A percentile compares a stretch with the other conserved stretches of the same genome.
Conservation (phyloP, 2,329 filamentous ascomycete genomes). For the Diaporthe sp. region DNA sequence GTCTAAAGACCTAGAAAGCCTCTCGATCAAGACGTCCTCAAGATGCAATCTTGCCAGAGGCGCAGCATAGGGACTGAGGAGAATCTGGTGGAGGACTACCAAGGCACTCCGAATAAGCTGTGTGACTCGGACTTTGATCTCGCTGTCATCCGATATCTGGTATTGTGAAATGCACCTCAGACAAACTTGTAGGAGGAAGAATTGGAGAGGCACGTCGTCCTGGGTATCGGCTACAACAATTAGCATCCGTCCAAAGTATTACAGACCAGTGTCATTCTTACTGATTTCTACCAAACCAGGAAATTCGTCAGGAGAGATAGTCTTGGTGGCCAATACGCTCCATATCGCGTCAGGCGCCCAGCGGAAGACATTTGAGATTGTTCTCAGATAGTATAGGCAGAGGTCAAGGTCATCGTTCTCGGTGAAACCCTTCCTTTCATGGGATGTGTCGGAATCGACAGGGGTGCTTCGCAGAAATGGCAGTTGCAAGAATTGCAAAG, state of each 20-base stretch:
- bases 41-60: slow-evolving; percentile 74
- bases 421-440: slow-evolving; percentile 55
- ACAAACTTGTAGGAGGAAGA: slow-evolving; percentile 77
- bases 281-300: slow-evolving; percentile 62
- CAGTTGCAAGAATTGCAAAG: slow-evolving; percentile 69
- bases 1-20: slow-evolving; percentile 72
- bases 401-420: slow-evolving; percentile 80
- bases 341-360: slow-evolving; percentile 79
- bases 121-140: slow-evolving; percentile 66
- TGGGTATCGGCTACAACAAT: slow-evolving; percentile 63
- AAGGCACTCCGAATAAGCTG: slow-evolving; percentile 80
- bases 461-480: slow-evolving; percentile 61
- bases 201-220: slow-evolving; percentile 73
- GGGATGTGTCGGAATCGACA: slow-evolving; percentile 46
- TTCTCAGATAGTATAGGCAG: slow-evolving; percentile 83
- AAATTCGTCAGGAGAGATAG: slow-evolving; percentile 62
- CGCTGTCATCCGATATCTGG: slow-evolving; percentile 51
- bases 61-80: slow-evolving; percentile 73
- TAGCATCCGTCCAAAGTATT: slow-evolving; percentile 40
- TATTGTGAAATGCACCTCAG: slow-evolving; percentile 71
- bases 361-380: slow-evolving; percentile 79
- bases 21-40: slow-evolving; percentile 78
- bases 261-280: slow-evolving; percentile 55
- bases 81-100: slow-evolving; percentile 77
- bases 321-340: slow-evolving; percentile 76